These are phyloP conservation scores for Cyberlindnera japonica DNA, from an alignment of 805 yeast species.

Conservation along the genomic window DNA sequence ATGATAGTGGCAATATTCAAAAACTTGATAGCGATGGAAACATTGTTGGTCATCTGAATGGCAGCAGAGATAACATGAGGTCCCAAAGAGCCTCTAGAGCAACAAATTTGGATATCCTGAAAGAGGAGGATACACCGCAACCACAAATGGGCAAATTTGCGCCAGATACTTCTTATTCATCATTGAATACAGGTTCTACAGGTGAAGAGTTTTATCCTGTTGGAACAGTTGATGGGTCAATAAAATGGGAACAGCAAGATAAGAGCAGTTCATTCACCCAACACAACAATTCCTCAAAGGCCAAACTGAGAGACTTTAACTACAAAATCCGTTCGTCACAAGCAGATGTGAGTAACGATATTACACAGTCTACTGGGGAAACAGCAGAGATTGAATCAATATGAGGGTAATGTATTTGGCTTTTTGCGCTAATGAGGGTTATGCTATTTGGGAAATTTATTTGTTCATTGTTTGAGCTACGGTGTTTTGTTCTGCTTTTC, in stretches of 20 bases:
- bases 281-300: conserved; percentile 22
- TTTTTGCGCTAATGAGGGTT: neutral
- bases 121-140: conserved; percentile 22
- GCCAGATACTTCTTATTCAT: conserved; percentile 23
- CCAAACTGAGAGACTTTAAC: conserved; percentile 35
- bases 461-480: neutral
- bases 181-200: conserved; percentile 18
- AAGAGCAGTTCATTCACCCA: conserved; percentile 27
- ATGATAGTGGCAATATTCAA: conserved; percentile 28
- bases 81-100: conserved; percentile 22
- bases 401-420: neutral
- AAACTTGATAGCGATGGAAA: conserved; percentile 29
- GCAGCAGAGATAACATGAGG: conserved; percentile 6
- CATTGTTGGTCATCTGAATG: conserved; percentile 20
- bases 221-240: conserved; percentile 15
- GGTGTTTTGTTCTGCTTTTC: neutral
- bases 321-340: conserved; percentile 29
- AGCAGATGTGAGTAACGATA: conserved; percentile 31
- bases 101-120: conserved; percentile 23
- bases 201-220: conserved; percentile 29
- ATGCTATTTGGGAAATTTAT: conserved; percentile 3
- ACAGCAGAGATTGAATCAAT: conserved; percentile 31
- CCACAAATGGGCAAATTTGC: conserved; percentile 6
- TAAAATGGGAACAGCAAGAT: conserved; percentile 22
- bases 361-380: conserved; percentile 24